A percentile compares a stretch with the other conserved stretches of the same genome.
Conservation (phyloP, 2,329 filamentous ascomycete species). For the Ceratocystis harringtonii region DNA sequence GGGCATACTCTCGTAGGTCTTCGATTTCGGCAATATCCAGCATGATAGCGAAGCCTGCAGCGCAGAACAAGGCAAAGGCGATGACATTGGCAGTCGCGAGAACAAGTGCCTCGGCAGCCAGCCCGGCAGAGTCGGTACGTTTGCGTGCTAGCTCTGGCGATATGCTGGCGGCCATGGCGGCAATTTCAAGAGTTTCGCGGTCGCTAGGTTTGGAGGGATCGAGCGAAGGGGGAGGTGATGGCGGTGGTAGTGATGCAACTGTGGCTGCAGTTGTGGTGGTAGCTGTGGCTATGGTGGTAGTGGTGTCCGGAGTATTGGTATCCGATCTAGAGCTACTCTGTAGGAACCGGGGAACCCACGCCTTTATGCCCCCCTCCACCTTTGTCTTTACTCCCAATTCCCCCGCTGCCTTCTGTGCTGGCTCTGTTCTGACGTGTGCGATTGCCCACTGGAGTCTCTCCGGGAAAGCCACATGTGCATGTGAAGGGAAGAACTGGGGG, state of each 20-base stretch:
- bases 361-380: neutral
- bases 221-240: conserved; percentile 15
- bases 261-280: neutral
- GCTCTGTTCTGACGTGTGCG: neutral
- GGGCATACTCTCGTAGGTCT: conserved; percentile 44
- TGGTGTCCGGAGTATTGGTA: neutral
- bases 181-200: conserved; percentile 23
- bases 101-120: conserved; percentile 70
- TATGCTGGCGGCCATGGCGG: conserved; percentile 20
- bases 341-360: neutral
- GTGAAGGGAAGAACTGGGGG: conserved; percentile 59
- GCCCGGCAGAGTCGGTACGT: conserved; percentile 46
- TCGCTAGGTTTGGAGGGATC: conserved; percentile 16
- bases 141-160: conserved; percentile 11
- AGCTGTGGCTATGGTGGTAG: neutral
- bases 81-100: conserved; percentile 77
- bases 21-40: conserved; percentile 59
- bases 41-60: conserved; percentile 60
- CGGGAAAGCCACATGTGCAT: conserved; percentile 29
- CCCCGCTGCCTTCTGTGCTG: neutral
- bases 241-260: neutral
- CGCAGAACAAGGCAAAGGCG: conserved; percentile 57
- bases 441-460: conserved; percentile 16
- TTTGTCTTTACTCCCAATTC: neutral
- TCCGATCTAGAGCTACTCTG: neutral